These are phyloP conservation scores for Xylaria sp. DNA, from an alignment of 2,329 filamentous ascomycete genomes.

Conservation along the genomic window DNA sequence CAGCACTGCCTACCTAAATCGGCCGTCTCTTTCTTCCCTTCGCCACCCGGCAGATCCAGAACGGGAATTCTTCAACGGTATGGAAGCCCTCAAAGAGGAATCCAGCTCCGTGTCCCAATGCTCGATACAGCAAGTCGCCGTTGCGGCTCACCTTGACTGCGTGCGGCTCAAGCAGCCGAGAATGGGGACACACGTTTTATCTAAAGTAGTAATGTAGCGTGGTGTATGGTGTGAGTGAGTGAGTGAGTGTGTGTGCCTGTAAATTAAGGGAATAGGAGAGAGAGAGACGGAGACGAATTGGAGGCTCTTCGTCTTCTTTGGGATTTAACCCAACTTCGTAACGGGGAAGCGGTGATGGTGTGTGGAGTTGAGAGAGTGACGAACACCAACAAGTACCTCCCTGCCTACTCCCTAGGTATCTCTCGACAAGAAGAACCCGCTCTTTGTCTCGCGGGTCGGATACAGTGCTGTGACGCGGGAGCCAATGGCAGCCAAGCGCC, in stretches of 20 bases:
- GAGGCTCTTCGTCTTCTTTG: not conserved
- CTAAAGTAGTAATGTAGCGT: too few species aligned
- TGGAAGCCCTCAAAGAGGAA: conserved; percentile 13
- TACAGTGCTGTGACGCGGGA: not conserved
- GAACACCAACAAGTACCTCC: too few species aligned
- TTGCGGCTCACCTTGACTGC: not conserved
- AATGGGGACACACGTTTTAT: too few species aligned
- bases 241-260: too few species aligned
- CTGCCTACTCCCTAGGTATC: too few species aligned
- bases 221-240: too few species aligned
- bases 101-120: conserved; percentile 9
- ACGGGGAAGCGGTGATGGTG: not conserved
- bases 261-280: not conserved
- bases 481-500: conserved; percentile 11
- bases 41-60: conserved; percentile 16
- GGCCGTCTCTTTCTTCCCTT: not conserved
- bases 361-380: not conserved
- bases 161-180: too few species aligned
- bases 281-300: conserved; percentile 6
- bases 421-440: not conserved
- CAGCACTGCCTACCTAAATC: not conserved
- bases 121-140: conserved; percentile 12
- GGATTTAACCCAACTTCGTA: not conserved
- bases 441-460: not conserved
- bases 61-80: conserved; percentile 4